Evolutionary conservation across 441 rosid genomes (phyloP), one percentile per base, ranked within the genome.

Genomic region (Raphanus hybrid): DNA sequence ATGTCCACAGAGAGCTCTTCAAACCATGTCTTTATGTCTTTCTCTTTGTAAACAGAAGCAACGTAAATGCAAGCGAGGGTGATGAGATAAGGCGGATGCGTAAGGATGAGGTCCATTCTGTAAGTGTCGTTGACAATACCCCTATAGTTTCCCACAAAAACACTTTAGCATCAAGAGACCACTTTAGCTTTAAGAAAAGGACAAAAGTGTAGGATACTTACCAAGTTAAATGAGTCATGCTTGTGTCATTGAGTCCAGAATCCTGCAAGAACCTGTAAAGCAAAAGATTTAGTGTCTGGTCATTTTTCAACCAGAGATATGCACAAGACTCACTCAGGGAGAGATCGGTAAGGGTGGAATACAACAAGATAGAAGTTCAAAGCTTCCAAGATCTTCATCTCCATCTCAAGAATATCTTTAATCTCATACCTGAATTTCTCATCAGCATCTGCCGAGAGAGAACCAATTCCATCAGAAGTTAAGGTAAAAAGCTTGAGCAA

Each of bases 321-420:
- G 58, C 77, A 20, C 52, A 70, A 58, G 48, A 75, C 91, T 87
- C 83, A 93, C 98, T 87, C 95, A 45, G 94, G 79, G 39, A 95
- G 78, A 3, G 97, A 86, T 26, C 97, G 97, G 75, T 95, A 95
- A 16, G 98, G 98, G 80, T 95, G 99, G 75, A 90, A 95, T 39
- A 91, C 97, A 74, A 95, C 99, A 75, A 95, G 84, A 84, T 95
- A 91, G 75, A 91, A 95, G 83, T 91, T 84, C 74, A 95, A 89
- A 29, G 98, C 99, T 82, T 95, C 99, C 81, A 95, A 82, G 75
- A 95, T 83, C 86, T 93, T 95, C 99, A 95, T 93, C 86, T 95
- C 99, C 98, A 93, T 95, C 83, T 91, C 99, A 64, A 95, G 91
- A 65, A 95, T 92, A 78, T 93, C 97, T 85, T 95, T 95, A 73